A percentile compares a stretch with the other conserved stretches of the same genome.
phyloP scores from a whole-genome alignment of 2,329 filamentous ascomycete species.

The Aspergillus alliaceus region DNA sequence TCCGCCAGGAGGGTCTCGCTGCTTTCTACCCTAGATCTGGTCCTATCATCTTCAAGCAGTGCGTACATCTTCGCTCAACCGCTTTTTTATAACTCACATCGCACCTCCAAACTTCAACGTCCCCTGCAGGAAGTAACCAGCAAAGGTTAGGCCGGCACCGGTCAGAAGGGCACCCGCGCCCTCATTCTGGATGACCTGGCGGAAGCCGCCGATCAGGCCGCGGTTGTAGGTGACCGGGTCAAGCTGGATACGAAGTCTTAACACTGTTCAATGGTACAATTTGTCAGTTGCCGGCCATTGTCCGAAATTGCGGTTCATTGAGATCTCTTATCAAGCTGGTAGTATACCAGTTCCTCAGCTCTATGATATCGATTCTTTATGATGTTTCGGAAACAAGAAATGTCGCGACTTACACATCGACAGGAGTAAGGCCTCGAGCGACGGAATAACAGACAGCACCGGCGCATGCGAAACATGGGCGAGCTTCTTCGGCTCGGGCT shows the following conservation, averaged over 20 bases:
- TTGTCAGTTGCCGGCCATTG: too few species aligned
- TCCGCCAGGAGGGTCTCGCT: conserved; percentile 76
- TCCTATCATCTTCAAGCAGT: conserved; percentile 82
- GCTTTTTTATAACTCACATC: conserved; percentile 90
- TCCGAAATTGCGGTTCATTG: conserved; percentile 48
- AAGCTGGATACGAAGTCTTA: too few species aligned
- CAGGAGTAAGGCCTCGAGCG: conserved; percentile 96
- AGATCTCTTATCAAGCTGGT: too few species aligned
- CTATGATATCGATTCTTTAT: too few species aligned
- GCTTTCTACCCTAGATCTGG: conserved; percentile 92
- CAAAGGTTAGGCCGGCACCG: conserved; percentile 79
- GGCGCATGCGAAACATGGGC: conserved; percentile 95
- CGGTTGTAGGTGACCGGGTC: conserved; percentile 86
- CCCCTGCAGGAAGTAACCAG: conserved; percentile 92
- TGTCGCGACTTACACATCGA: conserved; percentile 98
- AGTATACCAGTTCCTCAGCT: too few species aligned
- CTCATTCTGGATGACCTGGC: conserved; percentile 79
- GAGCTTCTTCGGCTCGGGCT: too few species aligned
- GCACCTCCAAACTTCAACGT: conserved; percentile 90
- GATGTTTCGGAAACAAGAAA: too few species aligned
- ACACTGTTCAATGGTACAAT: too few species aligned
- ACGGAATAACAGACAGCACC: conserved; percentile 97
- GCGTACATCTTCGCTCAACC: conserved; percentile 34
- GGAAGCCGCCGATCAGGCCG: conserved; percentile 82
- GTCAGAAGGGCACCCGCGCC: conserved; percentile 84